Evolutionary conservation across 805 yeast species (phyloP), one percentile per base, ranked within the genome.

Genomic region (Gaillardinia entomophila): DNA sequence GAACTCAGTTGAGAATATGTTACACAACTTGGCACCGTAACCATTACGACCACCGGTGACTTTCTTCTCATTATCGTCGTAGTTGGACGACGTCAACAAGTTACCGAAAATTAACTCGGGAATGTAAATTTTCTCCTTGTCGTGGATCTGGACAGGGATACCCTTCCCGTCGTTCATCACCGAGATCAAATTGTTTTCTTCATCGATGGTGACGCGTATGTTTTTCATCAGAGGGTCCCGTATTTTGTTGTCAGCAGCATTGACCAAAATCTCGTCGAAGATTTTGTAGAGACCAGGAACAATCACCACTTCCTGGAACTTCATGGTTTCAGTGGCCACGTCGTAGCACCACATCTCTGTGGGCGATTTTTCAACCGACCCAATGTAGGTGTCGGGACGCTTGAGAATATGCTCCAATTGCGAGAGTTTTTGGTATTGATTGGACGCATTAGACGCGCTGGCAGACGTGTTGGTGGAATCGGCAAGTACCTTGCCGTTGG

Each of bases 31-130:
- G 30, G 98, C 98, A 60, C 98, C 98, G 54, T 79, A 92, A 42
- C 98, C 98, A 55, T 92, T 92, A 68, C 98, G 79, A 59, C 98
- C 98, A 66, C 98, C 98, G 2, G 95, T 86, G 22, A 92, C 97
- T 58, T 92, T 92, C 60, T 86, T 85, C 51, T 92, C 85, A 42
- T 90, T 77, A 56, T 92, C 98, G 56, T 92, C 96, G 57, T 92
- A 92, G 61, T 92, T 92, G 17, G 96, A 85, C 2, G 97, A 89
- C 0, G 98, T 92, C 43, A 92, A 73, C 39, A 92, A 71, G 51
- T 92, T 87, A 34, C 98, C 98, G 60, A 92, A 92, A 48, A 92
- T 92, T 62, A 92, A 73, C 61, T 92, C 96, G 1, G 98, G 98
- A 42, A 92, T 89, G 53, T 85, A 92, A 40, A 92, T 87, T 30